Evolutionary conservation across 768 basidiomycete species (phyloP).

Genomic region (Lentinula detonsa): DNA sequence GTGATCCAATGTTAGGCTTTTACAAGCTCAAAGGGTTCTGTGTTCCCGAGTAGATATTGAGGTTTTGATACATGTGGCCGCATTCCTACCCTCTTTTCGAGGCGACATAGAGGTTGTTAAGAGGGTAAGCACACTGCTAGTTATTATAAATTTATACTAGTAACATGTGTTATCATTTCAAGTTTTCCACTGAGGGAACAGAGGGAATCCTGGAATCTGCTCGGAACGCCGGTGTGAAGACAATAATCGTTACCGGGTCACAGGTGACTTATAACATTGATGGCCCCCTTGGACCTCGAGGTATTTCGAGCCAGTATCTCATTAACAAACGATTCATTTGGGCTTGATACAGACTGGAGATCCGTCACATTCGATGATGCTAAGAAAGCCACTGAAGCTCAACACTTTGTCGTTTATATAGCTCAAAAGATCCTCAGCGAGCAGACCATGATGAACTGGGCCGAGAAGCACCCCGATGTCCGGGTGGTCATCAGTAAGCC

Average conservation of each 20-base stretch:
- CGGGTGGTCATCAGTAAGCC: conserved; percentile 5
- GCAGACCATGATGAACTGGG: conserved; percentile 19
- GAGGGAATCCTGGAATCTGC: conserved; percentile 2
- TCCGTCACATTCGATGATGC: conserved; percentile 4
- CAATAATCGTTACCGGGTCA: conserved; percentile 3
- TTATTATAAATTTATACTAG: background rate
- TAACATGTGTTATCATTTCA: background rate
- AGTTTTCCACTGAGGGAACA: conserved; percentile 1
- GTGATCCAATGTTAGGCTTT: background rate
- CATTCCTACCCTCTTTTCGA: conserved; percentile 10
- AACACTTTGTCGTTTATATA: conserved; percentile 13
- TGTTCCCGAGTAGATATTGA: conserved; percentile 25
- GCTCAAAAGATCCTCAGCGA: conserved; percentile 22
- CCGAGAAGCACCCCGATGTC: conserved; percentile 14
- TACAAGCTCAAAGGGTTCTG: background rate
- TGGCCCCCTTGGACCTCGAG: conserved; percentile 6
- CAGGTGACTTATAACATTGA: conserved; percentile 2
- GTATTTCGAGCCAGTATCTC: background rate
- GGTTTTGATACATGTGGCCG: conserved; percentile 28
- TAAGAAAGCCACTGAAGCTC: background rate
- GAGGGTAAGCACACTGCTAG: background rate
- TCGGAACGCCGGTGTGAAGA: background rate
- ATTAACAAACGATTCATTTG: background rate
- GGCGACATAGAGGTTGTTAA: background rate
- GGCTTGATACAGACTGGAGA: conserved; percentile 1